A percentile compares a stretch with the other conserved stretches of the same genome.
phyloP scores from a whole-genome alignment of 2,329 filamentous ascomycete genomes.

The Arthrinium phaeospermum region DNA sequence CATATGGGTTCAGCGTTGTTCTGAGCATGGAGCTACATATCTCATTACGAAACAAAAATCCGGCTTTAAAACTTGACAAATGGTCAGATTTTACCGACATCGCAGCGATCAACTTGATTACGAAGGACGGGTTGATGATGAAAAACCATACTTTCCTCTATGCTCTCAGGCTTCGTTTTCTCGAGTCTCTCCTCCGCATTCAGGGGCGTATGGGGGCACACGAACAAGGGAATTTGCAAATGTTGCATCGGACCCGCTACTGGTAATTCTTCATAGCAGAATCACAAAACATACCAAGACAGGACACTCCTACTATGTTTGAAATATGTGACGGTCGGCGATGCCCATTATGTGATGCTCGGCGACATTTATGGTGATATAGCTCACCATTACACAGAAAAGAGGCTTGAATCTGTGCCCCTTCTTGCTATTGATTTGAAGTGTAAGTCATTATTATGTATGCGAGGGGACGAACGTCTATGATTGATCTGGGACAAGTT shows the following conservation, averaged over 20 bases:
- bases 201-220: not conserved
- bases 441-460: not conserved
- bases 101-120: not conserved
- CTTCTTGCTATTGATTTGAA: not conserved
- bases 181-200: not conserved
- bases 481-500: not conserved
- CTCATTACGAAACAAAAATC: not conserved
- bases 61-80: not conserved
- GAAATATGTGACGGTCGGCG: not conserved
- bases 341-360: not conserved
- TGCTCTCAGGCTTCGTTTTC: not conserved
- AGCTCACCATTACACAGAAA: not conserved
- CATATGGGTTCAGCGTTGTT: not conserved
- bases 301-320: not conserved
- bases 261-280: conserved; percentile 11
- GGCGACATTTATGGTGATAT: too few relatives aligned
- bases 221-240: conserved; percentile 1
- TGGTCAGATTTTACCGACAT: not conserved
- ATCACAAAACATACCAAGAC: not conserved
- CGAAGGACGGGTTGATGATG: not conserved
- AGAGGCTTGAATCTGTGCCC: not conserved
- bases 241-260: not conserved
- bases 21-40: not conserved
- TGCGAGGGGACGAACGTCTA: not conserved
- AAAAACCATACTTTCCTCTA: not conserved